phyloP scores from a whole-genome alignment of 495 filamentous ascomycete genomes.

The Cudoniella acicularis region DNA sequence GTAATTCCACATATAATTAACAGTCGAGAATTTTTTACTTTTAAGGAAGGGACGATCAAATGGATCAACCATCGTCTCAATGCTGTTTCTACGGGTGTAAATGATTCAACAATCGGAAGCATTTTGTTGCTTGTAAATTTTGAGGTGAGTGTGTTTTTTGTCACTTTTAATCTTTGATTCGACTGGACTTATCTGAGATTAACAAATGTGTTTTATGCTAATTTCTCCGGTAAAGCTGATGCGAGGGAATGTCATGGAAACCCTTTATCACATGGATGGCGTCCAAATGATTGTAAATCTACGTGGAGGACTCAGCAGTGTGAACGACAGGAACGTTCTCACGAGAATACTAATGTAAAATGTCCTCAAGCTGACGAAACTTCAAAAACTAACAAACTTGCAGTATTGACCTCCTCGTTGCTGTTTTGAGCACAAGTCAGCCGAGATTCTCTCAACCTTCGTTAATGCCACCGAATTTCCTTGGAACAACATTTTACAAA shows the following conservation, averaged over 20 bases:
- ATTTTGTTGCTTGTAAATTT: background rate
- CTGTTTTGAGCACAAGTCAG: background rate
- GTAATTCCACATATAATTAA: background rate
- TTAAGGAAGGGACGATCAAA: background rate
- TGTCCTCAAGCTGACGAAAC: background rate
- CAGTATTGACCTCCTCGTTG: background rate
- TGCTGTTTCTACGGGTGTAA: background rate
- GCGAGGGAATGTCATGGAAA: background rate
- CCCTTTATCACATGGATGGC: background rate
- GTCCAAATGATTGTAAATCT: background rate
- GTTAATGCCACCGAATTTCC: background rate
- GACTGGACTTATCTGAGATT: too few species aligned
- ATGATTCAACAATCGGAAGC: background rate
- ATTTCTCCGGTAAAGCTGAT: background rate
- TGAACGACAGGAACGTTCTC: background rate
- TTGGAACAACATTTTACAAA: background rate
- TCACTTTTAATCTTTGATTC: too few species aligned
- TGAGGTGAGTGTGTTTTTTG: background rate
- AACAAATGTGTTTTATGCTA: background rate
- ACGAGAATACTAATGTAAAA: background rate
- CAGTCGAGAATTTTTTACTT: background rate
- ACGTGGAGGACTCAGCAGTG: background rate
- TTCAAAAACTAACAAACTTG: background rate
- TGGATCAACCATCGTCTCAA: background rate
- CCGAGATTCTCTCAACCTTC: background rate